phyloP scores from a whole-genome alignment of 108 stramenopile genomes.

The Nitzschia inconspicua region DNA sequence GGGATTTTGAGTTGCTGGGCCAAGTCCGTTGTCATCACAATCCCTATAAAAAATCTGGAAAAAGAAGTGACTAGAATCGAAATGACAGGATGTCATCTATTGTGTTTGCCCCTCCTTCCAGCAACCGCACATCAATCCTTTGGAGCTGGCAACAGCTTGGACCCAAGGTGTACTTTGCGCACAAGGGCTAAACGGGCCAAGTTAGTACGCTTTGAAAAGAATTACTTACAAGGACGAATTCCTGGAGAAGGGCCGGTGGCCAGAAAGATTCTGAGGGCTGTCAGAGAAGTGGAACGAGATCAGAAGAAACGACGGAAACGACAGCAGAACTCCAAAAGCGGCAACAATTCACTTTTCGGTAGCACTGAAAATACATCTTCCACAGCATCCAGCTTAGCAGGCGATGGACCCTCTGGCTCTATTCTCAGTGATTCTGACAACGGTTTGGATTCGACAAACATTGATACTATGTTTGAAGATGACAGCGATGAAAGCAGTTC shows the following conservation, averaged over 20 bases:
- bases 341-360: conserved; percentile 5
- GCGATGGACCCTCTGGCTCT: neutral
- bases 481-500: conserved; percentile 3
- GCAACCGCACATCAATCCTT: conserved; percentile 60
- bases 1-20: conserved; percentile 75
- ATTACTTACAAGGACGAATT: conserved; percentile 66
- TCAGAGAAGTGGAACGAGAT: conserved; percentile 34
- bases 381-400: neutral
- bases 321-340: conserved; percentile 12
- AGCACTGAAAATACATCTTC: neutral
- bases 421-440: neutral
- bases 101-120: conserved; percentile 76
- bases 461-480: neutral
- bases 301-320: conserved; percentile 24
- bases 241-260: conserved; percentile 64
- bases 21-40: conserved; percentile 42
- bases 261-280: conserved; percentile 37
- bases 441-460: conserved; percentile 3
- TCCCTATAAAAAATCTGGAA: conserved; percentile 69
- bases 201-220: conserved; percentile 72
- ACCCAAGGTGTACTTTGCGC: conserved; percentile 59
- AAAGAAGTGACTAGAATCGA: conserved; percentile 64
- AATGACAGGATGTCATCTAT: conserved; percentile 64
- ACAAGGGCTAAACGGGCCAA: conserved; percentile 72
- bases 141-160: conserved; percentile 53